Percentiles rank a stretch among this genome's conserved stretches.
These are phyloP conservation scores for Talaromyces sp. DNA, from an alignment of 2,329 filamentous ascomycete genomes.

Conservation along the genomic window DNA sequence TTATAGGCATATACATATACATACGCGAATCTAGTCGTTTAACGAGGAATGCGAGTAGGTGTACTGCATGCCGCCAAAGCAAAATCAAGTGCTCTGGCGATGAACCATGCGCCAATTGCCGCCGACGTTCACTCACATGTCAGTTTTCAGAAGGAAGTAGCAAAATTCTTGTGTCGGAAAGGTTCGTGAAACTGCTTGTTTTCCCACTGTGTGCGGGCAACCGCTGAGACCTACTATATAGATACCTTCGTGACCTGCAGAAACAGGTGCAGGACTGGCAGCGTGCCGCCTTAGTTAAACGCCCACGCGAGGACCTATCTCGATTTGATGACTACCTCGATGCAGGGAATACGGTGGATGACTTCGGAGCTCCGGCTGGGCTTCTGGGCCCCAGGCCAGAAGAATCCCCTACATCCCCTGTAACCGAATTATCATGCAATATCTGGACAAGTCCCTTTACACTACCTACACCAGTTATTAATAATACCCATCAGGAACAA, in stretches of 20 bases:
- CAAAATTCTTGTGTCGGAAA: background rate
- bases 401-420: background rate
- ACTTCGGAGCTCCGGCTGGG: background rate
- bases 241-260: background rate
- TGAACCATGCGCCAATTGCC: slow-evolving; percentile 31
- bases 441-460: slow-evolving; percentile 21
- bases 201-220: background rate
- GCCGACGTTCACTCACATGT: slow-evolving; percentile 6
- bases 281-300: background rate
- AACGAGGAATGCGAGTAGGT: slow-evolving; percentile 12
- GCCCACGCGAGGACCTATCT: background rate
- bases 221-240: background rate
- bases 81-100: slow-evolving; percentile 42
- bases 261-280: background rate
- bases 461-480: slow-evolving; percentile 15
- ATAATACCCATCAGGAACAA: slow-evolving; percentile 15
- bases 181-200: background rate
- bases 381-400: background rate
- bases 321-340: background rate
- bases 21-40: background rate
- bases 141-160: background rate
- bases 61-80: slow-evolving; percentile 33
- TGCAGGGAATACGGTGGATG: background rate
- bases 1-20: background rate
- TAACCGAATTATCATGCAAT: slow-evolving; percentile 10